A percentile compares a stretch with the other conserved stretches of the same genome.
phyloP scores from a whole-genome alignment of 1,284 basidiomycete species.

The Pseudozyma pruni region DNA sequence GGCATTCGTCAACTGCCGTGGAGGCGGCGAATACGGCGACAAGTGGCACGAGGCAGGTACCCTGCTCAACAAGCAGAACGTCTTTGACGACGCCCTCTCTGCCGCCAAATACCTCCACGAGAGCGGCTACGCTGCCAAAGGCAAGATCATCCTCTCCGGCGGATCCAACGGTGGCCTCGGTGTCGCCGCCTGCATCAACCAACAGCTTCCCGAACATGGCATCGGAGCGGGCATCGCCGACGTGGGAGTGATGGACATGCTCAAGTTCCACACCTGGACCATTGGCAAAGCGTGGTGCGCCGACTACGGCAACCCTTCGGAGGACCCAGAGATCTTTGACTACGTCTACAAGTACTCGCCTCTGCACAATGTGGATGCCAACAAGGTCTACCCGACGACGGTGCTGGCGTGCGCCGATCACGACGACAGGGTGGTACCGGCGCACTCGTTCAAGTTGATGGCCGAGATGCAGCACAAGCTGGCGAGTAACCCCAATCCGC shows the following conservation, averaged over 20 bases:
- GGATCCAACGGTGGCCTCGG: conserved; percentile 73
- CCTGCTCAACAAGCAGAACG: conserved; percentile 72
- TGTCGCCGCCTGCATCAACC: conserved; percentile 81
- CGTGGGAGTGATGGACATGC: conserved; percentile 77
- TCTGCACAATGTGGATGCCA: conserved; percentile 60
- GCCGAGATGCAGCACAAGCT: conserved; percentile 66
- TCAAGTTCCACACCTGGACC: conserved; percentile 69
- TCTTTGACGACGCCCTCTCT: conserved; percentile 75
- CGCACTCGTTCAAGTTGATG: conserved; percentile 65
- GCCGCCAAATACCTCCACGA: conserved; percentile 78
- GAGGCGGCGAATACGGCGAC: conserved; percentile 86
- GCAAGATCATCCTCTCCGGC: conserved; percentile 80
- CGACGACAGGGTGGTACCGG: conserved; percentile 65
- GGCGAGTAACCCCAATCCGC: conserved; percentile 60
- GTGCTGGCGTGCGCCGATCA: conserved; percentile 64
- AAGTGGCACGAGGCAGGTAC: conserved; percentile 69
- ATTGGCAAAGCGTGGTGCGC: conserved; percentile 80
- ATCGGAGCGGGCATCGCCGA: conserved; percentile 71
- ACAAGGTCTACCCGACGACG: conserved; percentile 62
- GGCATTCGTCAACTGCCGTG: conserved; percentile 75
- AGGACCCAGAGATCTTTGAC: conserved; percentile 61
- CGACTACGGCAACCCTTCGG: conserved; percentile 82
- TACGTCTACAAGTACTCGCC: conserved; percentile 62
- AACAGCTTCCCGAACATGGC: conserved; percentile 81
- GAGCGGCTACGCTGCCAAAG: conserved; percentile 77